A percentile compares a stretch with the other conserved stretches of the same genome.
Evolutionary conservation across 192 early-diverging fungal species (phyloP).

Genomic region (Backusella luteola): DNA sequence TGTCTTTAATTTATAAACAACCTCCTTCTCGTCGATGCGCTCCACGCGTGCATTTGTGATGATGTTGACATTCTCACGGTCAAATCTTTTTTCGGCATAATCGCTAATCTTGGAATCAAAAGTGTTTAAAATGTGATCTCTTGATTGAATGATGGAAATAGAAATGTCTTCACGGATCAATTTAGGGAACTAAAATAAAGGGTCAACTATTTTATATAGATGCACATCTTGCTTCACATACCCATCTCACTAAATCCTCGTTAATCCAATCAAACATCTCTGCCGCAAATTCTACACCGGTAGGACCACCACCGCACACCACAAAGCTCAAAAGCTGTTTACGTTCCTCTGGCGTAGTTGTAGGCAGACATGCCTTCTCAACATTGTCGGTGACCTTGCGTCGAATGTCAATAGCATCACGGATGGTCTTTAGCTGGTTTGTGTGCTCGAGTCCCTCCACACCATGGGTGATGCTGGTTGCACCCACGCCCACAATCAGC

Average conservation of each 20-base stretch:
- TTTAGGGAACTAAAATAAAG: constrained; percentile 58
- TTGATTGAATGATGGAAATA: constrained; percentile 65
- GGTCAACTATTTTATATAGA: background rate
- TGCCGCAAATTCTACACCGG: constrained; percentile 70
- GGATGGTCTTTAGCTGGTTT: constrained; percentile 60
- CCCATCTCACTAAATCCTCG: constrained; percentile 60
- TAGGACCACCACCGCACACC: constrained; percentile 69
- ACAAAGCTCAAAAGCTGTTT: constrained; percentile 67
- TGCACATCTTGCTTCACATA: background rate
- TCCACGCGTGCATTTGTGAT: constrained; percentile 67
- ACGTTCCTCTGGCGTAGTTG: constrained; percentile 54
- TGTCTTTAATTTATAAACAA: constrained; percentile 54
- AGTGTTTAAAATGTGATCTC: constrained; percentile 73
- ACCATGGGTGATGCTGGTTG: constrained; percentile 59
- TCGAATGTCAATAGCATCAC: constrained; percentile 62
- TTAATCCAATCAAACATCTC: constrained; percentile 53
- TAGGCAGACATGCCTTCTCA: constrained; percentile 65
- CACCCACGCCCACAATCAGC: constrained; percentile 56
- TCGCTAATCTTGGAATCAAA: constrained; percentile 64
- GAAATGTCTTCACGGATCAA: constrained; percentile 51
- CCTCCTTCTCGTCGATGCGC: constrained; percentile 49
- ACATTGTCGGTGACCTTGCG: constrained; percentile 59
- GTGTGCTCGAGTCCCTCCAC: constrained; percentile 65
- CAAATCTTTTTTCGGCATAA: constrained; percentile 65
- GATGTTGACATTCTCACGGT: constrained; percentile 61